These are phyloP conservation scores for Aulographum hederae DNA, from an alignment of 2,329 filamentous ascomycete species.

Conservation along the genomic window DNA sequence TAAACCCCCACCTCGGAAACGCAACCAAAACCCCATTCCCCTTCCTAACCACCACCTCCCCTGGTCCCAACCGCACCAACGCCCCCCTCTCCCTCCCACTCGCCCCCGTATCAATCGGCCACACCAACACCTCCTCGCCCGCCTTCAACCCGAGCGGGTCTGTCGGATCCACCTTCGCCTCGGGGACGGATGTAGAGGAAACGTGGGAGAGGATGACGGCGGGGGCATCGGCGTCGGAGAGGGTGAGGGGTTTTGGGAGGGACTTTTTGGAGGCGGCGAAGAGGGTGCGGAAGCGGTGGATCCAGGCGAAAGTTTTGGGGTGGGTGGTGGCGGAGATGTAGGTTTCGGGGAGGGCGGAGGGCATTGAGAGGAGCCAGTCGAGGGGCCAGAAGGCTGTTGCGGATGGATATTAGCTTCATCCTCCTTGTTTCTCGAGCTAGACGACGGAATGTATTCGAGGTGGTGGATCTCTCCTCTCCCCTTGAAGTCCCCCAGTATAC, in stretches of 20 bases:
- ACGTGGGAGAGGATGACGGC: too few species aligned
- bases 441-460: too few species aligned
- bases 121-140: constrained; percentile 38
- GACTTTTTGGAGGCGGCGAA: constrained; percentile 24
- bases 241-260: constrained; percentile 20
- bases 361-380: constrained; percentile 42
- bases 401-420: constrained; percentile 3
- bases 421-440: too few species aligned
- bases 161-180: constrained; percentile 27
- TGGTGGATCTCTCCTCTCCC: too few species aligned
- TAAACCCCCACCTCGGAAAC: constrained; percentile 42
- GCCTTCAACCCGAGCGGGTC: constrained; percentile 35
- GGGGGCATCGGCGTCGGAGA: too few species aligned
- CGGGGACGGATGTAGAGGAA: constrained; percentile 7
- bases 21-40: constrained; percentile 34
- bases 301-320: constrained; percentile 45
- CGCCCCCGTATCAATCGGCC: constrained; percentile 43
- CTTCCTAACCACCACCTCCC: constrained; percentile 40
- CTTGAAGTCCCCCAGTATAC: too few species aligned
- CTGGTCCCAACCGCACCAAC: constrained; percentile 31
- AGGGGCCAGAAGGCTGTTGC: constrained; percentile 41
- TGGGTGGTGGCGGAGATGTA: constrained; percentile 33
- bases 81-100: constrained; percentile 38
- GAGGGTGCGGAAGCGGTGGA: constrained; percentile 37
- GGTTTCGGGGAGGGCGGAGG: constrained; percentile 34